Percentiles rank a stretch among this genome's conserved stretches.
These are phyloP conservation scores for Colletotrichum theobromicola DNA, from an alignment of 2,329 filamentous ascomycete species.

Conservation along the genomic window DNA sequence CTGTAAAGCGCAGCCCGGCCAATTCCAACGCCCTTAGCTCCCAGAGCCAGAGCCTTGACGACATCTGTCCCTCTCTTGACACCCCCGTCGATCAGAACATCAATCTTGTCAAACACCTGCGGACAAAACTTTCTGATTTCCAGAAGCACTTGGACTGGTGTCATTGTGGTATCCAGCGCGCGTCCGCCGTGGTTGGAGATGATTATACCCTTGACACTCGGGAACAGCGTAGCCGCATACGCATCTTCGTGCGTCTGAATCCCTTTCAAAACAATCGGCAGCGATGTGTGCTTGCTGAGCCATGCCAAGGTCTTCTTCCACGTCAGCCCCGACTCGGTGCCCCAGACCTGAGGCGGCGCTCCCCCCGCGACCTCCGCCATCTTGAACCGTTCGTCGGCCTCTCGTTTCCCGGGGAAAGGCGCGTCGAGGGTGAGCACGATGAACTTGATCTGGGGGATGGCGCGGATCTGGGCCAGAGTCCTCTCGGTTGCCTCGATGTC, in stretches of 20 bases:
- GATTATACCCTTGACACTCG: constrained; percentile 54
- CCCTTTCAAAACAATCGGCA: constrained; percentile 62
- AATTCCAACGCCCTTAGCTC: constrained; percentile 58
- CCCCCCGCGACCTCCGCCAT: constrained; percentile 49
- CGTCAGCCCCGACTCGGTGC: constrained; percentile 54
- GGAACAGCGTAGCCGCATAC: constrained; percentile 14
- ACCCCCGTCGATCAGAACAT: constrained; percentile 59
- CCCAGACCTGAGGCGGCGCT: constrained; percentile 9
- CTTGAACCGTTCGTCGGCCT: constrained; percentile 58
- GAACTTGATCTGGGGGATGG: constrained; percentile 65
- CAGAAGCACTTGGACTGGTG: constrained; percentile 46
- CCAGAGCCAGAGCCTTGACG: constrained; percentile 57
- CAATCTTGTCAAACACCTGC: constrained; percentile 52
- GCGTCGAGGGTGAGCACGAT: constrained; percentile 31
- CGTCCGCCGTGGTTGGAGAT: constrained; percentile 65
- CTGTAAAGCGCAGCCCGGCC: constrained; percentile 59
- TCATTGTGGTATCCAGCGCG: constrained; percentile 46
- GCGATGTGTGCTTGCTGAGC: constrained; percentile 48
- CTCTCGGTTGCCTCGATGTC: constrained; percentile 60
- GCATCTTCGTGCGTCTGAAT: constrained; percentile 60
- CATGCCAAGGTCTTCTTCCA: constrained; percentile 58
- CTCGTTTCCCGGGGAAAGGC: constrained; percentile 53
- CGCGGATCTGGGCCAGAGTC: constrained; percentile 61
- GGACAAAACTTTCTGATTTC: constrained; percentile 56
- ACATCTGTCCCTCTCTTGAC: constrained; percentile 59